Evolutionary conservation across 2,329 filamentous ascomycete species (phyloP).

Genomic region (Tolypocladium nubicola): DNA sequence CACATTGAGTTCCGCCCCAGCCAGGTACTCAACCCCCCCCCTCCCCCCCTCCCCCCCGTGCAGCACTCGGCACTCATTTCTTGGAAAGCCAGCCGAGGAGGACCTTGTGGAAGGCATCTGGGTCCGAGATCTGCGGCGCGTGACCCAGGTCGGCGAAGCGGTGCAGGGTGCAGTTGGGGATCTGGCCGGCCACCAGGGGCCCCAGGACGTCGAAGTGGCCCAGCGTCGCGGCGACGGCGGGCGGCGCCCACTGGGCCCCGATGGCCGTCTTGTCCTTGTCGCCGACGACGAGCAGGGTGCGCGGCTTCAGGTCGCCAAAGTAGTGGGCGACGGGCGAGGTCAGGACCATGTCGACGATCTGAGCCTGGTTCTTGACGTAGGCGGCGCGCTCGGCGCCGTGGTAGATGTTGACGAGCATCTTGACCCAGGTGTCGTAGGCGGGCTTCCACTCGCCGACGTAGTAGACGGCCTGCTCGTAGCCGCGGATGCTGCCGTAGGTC

Average conservation of each 20-base stretch:
- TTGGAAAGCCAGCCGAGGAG: slow-evolving; percentile 31
- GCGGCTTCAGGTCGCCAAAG: slow-evolving; percentile 31
- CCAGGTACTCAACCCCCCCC: not conserved
- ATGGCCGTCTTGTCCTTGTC: slow-evolving; percentile 44
- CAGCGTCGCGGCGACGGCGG: slow-evolving; percentile 29
- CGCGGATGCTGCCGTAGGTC: slow-evolving; percentile 31
- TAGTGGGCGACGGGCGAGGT: slow-evolving; percentile 41
- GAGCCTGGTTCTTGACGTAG: slow-evolving; percentile 37
- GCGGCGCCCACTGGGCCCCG: slow-evolving; percentile 39
- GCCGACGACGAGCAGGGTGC: slow-evolving; percentile 38
- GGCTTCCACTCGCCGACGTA: slow-evolving; percentile 36
- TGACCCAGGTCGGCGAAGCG: slow-evolving; percentile 39
- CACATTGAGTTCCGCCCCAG: not conserved
- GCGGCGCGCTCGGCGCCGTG: slow-evolving; percentile 27
- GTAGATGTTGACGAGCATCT: slow-evolving; percentile 44
- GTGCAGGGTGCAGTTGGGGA: slow-evolving; percentile 32
- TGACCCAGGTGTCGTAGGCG: slow-evolving; percentile 42
- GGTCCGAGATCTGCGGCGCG: slow-evolving; percentile 41
- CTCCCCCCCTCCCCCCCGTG: no score
- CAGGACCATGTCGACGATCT: slow-evolving; percentile 43
- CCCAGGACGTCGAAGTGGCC: slow-evolving; percentile 40
- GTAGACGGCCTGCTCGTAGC: slow-evolving; percentile 37
- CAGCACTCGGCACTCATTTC: not conserved
- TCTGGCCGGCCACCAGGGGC: slow-evolving; percentile 28
- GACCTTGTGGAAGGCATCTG: slow-evolving; percentile 32